Evolutionary conservation across 75 land plant species (phyloP).

Genomic region (Cryptomeria japonica): DNA sequence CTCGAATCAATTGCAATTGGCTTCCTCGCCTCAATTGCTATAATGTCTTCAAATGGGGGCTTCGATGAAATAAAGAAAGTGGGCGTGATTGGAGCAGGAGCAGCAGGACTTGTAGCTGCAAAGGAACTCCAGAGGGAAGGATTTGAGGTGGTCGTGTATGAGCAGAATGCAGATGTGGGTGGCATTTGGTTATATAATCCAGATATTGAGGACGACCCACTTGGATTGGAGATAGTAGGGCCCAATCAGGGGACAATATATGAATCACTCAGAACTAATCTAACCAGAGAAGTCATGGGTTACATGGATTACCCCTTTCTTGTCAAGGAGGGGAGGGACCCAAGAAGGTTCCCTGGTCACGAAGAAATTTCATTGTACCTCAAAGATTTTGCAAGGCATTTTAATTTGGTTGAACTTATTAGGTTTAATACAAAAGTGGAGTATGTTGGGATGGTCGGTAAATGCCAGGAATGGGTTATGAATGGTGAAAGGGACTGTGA

Average conservation of each 20-base stretch:
- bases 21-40: not conserved
- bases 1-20: not conserved
- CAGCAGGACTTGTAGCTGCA: conserved; percentile 64
- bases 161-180: conserved; percentile 40
- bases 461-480: not conserved
- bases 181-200: conserved; percentile 66
- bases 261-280: not conserved
- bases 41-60: not conserved
- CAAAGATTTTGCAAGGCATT: conserved; percentile 45
- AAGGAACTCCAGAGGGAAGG: conserved; percentile 58
- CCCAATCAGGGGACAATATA: conserved; percentile 19
- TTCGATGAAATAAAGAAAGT: not conserved
- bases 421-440: conserved; percentile 37
- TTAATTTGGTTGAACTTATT: conserved; percentile 42
- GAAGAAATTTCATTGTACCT: conserved; percentile 49
- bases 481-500: not conserved
- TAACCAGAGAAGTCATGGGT: conserved; percentile 58
- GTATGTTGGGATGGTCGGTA: conserved; percentile 41
- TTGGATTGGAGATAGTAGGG: conserved; percentile 20
- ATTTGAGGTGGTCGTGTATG: not conserved
- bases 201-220: conserved; percentile 19
- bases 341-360: conserved; percentile 68
- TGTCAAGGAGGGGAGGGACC: conserved; percentile 48
- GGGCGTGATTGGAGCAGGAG: conserved; percentile 71
- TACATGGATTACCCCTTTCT: conserved; percentile 62